Percentiles rank a stretch among this genome's conserved stretches.
phyloP scores from a whole-genome alignment of 169 alveolate species.

The Plasmodium reichenowi region DNA sequence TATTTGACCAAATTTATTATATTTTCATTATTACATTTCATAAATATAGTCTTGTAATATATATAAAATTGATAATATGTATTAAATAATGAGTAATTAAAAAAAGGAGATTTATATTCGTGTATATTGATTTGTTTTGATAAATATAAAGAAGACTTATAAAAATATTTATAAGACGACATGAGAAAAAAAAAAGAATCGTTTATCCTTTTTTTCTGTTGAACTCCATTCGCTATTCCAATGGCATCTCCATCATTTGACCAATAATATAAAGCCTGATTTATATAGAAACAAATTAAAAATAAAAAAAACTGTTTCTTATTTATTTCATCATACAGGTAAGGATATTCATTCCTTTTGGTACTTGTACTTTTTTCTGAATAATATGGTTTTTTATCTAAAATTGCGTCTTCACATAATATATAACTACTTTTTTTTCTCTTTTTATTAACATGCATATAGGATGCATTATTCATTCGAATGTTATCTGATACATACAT shows the following conservation, averaged over 20 bases:
- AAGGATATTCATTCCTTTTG: not conserved
- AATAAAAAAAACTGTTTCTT: constrained; percentile 68
- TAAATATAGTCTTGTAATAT: constrained; percentile 38
- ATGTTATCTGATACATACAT: constrained; percentile 1
- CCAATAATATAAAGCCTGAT: constrained; percentile 65
- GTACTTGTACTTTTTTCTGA: not conserved
- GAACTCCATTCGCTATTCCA: constrained; percentile 68
- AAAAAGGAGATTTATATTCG: constrained; percentile 38
- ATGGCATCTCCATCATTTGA: constrained; percentile 50
- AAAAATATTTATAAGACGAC: constrained; percentile 74
- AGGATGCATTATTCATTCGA: not conserved
- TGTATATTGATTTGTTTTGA: constrained; percentile 30
- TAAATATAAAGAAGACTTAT: constrained; percentile 57
- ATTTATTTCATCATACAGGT: constrained; percentile 42
- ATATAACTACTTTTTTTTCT: constrained; percentile 66
- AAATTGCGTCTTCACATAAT: constrained; percentile 16
- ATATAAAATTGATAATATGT: constrained; percentile 38
- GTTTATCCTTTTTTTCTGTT: constrained; percentile 64
- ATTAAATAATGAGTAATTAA: constrained; percentile 40
- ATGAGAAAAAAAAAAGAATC: constrained; percentile 65
- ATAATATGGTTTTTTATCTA: not conserved
- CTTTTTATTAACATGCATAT: constrained; percentile 6
- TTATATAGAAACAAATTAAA: constrained; percentile 56
- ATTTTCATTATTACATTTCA: constrained; percentile 42
- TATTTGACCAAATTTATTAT: constrained; percentile 8